These are phyloP conservation scores for Cystobasidium onofrii DNA, from an alignment of 768 basidiomycete species.

Conservation along the genomic window DNA sequence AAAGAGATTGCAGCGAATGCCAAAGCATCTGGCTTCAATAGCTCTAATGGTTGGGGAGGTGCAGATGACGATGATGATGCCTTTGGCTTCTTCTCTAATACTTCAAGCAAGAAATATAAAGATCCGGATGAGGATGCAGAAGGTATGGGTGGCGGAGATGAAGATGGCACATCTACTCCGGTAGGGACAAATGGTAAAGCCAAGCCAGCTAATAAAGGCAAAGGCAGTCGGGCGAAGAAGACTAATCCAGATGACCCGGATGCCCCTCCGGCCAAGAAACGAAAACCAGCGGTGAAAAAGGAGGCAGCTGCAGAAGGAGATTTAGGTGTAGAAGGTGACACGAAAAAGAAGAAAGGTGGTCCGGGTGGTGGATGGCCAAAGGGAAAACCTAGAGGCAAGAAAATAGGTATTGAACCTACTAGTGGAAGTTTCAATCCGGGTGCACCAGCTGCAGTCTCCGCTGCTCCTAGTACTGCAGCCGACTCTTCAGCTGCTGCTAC, in stretches of 20 bases:
- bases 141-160: constrained; percentile 20
- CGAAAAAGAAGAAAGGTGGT: background rate
- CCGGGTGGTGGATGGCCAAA: constrained; percentile 2
- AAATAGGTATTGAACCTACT: background rate
- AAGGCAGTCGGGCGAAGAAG: constrained; percentile 23
- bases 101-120: background rate
- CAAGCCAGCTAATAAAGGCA: constrained; percentile 10
- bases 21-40: background rate
- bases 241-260: constrained; percentile 16
- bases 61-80: constrained; percentile 34
- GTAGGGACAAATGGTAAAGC: constrained; percentile 13
- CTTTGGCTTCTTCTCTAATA: constrained; percentile 32
- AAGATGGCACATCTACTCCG: background rate
- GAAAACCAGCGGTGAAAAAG: constrained; percentile 7
- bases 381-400: constrained; percentile 33
- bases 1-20: constrained; percentile 35
- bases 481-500: background rate
- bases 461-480: background rate
- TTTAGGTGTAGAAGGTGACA: background rate
- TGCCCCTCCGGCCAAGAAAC: constrained; percentile 29
- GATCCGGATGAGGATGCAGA: constrained; percentile 41
- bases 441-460: background rate
- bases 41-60: background rate
- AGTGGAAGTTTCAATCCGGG: background rate
- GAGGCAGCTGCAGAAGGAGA: constrained; percentile 4